phyloP scores from a whole-genome alignment of 139 green algal species.

The Asterochloris erici region DNA sequence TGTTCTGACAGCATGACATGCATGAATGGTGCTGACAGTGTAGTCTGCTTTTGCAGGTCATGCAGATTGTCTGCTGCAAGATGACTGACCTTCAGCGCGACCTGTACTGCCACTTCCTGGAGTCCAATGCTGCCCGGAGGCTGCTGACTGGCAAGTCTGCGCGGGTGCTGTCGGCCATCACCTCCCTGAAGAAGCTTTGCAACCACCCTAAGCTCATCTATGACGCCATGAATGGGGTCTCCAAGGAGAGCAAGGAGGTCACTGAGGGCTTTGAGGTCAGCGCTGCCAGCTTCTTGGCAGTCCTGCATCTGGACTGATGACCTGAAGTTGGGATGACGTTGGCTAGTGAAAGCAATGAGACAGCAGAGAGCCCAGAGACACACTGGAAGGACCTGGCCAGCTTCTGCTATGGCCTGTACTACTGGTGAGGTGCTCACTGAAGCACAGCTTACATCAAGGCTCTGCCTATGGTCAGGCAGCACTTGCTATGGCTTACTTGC shows the following conservation, averaged over 20 bases:
- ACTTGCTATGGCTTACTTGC: neutral
- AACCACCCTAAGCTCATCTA: slow-evolving; percentile 97
- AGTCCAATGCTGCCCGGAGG: slow-evolving; percentile 72
- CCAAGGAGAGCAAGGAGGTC: slow-evolving; percentile 19
- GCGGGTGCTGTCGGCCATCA: slow-evolving; percentile 85
- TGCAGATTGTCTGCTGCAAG: slow-evolving; percentile 94
- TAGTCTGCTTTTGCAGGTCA: slow-evolving; percentile 50
- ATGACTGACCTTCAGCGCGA: slow-evolving; percentile 82
- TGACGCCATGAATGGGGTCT: slow-evolving; percentile 46
- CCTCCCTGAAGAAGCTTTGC: slow-evolving; percentile 94
- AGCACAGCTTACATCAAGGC: neutral
- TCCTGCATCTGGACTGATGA: too few relatives aligned
- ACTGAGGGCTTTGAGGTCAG: slow-evolving; percentile 68
- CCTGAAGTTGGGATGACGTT: too few relatives aligned
- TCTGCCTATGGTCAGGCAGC: neutral
- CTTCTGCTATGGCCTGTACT: too few relatives aligned
- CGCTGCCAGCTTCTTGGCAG: neutral
- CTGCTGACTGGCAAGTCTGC: slow-evolving; percentile 51
- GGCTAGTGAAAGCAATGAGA: too few relatives aligned
- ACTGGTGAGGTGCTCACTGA: too few relatives aligned
- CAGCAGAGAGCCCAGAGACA: too few relatives aligned
- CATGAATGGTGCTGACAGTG: neutral
- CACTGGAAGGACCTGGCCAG: too few relatives aligned
- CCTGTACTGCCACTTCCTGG: slow-evolving; percentile 92
- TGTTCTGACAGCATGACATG: too few relatives aligned